Conservation (phyloP, 495 filamentous ascomycete genomes). For the Penicillium mononematosum region DNA sequence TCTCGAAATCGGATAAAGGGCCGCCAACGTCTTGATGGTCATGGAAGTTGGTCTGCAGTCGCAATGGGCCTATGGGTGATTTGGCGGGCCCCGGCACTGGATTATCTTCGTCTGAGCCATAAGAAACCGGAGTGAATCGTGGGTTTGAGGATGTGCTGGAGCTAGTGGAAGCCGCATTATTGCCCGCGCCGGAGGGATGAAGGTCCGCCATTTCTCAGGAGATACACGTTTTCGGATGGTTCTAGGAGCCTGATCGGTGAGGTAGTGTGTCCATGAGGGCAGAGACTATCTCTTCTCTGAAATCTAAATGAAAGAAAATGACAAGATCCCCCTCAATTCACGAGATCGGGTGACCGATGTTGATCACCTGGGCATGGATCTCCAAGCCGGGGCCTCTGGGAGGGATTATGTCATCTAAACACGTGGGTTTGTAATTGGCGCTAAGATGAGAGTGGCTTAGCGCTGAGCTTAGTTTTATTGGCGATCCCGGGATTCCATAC, state of each 20-base stretch:
- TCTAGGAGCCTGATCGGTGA: neutral
- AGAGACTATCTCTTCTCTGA: neutral
- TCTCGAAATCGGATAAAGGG: slow-evolving; percentile 28
- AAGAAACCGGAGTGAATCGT: slow-evolving; percentile 40
- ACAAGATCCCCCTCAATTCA: slow-evolving; percentile 3
- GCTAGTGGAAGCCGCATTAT: slow-evolving; percentile 30
- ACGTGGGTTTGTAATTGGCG: slow-evolving; percentile 6
- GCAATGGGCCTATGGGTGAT: slow-evolving; percentile 25
- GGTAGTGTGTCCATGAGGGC: neutral
- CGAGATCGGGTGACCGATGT: slow-evolving; percentile 8
- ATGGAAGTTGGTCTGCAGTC: slow-evolving; percentile 40
- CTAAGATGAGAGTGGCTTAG: slow-evolving; percentile 7
- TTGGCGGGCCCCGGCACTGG: slow-evolving; percentile 13
- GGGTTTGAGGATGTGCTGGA: slow-evolving; percentile 31
- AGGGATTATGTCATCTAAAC: slow-evolving; percentile 3
- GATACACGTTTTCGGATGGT: neutral
- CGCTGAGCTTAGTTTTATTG: slow-evolving; percentile 2
- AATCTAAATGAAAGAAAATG: neutral
- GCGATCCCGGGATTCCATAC: neutral
- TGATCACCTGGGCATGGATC: slow-evolving; percentile 3
- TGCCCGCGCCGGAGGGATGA: slow-evolving; percentile 29
- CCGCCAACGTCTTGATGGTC: slow-evolving; percentile 14
- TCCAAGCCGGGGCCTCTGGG: neutral
- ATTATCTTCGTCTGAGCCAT: slow-evolving; percentile 31
- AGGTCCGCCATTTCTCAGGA: slow-evolving; percentile 27